Evolutionary conservation across 2,329 filamentous ascomycete species (phyloP).

Genomic region (Aspergillus brunneoviolaceus): DNA sequence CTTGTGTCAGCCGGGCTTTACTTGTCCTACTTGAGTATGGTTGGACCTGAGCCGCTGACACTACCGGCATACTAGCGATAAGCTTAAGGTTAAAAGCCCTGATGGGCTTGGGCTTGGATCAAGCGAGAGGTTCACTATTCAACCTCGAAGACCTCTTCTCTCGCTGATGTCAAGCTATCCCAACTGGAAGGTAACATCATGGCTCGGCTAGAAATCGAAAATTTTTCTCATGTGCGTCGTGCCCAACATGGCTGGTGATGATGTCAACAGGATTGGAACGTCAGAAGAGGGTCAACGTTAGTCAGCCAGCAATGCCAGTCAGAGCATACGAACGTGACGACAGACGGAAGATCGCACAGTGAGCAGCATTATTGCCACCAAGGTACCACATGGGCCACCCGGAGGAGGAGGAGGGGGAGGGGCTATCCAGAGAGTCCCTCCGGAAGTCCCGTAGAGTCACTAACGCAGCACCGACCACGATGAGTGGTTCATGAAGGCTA

Average conservation of each 20-base stretch:
- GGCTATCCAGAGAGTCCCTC: not conserved
- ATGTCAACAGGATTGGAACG: not conserved
- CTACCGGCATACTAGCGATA: slow-evolving; percentile 5
- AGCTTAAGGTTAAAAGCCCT: slow-evolving; percentile 2
- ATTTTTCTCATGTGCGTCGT: not conserved
- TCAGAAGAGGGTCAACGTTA: not conserved
- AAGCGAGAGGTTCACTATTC: not conserved
- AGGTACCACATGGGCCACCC: not conserved
- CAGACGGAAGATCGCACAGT: slow-evolving; percentile 1
- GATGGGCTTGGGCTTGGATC: not conserved
- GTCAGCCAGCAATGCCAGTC: slow-evolving; percentile 2
- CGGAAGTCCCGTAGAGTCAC: not conserved
- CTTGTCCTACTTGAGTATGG: not conserved
- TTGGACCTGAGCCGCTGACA: not conserved
- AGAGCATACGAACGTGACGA: slow-evolving; percentile 2
- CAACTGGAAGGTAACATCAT: not conserved
- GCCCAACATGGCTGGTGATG: not conserved
- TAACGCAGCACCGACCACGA: not conserved
- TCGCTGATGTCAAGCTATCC: not conserved
- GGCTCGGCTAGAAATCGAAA: not conserved
- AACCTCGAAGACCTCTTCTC: not conserved
- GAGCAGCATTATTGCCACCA: slow-evolving; percentile 3
- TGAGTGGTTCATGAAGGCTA: slow-evolving; percentile 2
- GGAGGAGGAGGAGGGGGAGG: not conserved
- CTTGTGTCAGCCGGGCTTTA: slow-evolving; percentile 1